A percentile compares a stretch with the other conserved stretches of the same genome.
phyloP scores from a whole-genome alignment of 1,139 yeast genomes.

The Lodderomyces parapsilosis region DNA sequence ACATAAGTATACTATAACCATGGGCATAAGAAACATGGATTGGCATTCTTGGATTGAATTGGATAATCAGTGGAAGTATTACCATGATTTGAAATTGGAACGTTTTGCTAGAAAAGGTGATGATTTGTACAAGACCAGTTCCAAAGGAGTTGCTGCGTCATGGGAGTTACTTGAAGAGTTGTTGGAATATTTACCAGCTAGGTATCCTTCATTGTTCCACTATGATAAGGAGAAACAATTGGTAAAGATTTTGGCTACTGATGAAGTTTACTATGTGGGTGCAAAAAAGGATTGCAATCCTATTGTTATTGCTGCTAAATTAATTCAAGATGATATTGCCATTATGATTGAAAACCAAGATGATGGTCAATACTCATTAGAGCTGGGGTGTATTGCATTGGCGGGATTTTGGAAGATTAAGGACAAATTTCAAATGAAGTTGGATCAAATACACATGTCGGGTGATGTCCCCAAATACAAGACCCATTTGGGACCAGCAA shows the following conservation, averaged over 20 bases:
- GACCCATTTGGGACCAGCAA: constrained; percentile 55
- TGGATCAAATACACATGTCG: constrained; percentile 56
- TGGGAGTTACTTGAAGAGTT: constrained; percentile 56
- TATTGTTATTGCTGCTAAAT: constrained; percentile 53
- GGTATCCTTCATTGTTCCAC: constrained; percentile 58
- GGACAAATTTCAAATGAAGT: constrained; percentile 55
- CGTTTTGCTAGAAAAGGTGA: constrained; percentile 47
- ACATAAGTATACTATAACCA: constrained; percentile 53
- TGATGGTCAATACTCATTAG: constrained; percentile 54
- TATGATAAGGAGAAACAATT: constrained; percentile 46
- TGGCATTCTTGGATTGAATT: constrained; percentile 63
- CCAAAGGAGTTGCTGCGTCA: constrained; percentile 55
- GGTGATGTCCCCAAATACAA: constrained; percentile 68
- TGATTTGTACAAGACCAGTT: constrained; percentile 51
- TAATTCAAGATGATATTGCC: constrained; percentile 69
- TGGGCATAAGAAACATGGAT: constrained; percentile 67
- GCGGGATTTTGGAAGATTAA: constrained; percentile 67
- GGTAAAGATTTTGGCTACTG: constrained; percentile 51
- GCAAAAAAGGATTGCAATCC: constrained; percentile 44
- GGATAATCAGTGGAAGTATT: constrained; percentile 62
- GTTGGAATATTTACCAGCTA: constrained; percentile 48
- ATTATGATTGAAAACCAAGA: constrained; percentile 55
- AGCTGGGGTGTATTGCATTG: constrained; percentile 59
- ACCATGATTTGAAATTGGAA: constrained; percentile 49
- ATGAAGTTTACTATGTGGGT: constrained; percentile 35